phyloP scores from a whole-genome alignment of 805 yeast genomes.

The Wickerhamomyces alni region DNA sequence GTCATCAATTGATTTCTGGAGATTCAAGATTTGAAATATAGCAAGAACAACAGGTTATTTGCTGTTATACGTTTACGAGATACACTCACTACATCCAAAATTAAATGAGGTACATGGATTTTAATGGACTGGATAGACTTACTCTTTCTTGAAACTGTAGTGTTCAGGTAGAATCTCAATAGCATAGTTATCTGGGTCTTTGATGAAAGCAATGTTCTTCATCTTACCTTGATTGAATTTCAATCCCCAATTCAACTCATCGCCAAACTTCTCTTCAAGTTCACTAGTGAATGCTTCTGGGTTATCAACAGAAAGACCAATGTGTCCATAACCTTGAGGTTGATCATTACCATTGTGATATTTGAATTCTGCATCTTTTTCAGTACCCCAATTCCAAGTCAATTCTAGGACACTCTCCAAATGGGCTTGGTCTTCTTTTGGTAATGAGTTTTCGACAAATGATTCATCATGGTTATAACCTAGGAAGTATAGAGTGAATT shows the following conservation, averaged over 20 bases:
- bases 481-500: constrained; percentile 81
- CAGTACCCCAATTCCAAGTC: constrained; percentile 96
- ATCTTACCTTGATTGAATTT: constrained; percentile 50
- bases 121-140: no score
- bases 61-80: no score
- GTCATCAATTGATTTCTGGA: no score
- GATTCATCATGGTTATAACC: constrained; percentile 54
- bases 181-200: constrained; percentile 89
- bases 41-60: no score
- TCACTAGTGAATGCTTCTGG: constrained; percentile 51
- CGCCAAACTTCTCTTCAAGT: constrained; percentile 39
- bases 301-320: constrained; percentile 64
- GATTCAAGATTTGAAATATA: no score
- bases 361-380: constrained; percentile 60
- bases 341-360: constrained; percentile 82
- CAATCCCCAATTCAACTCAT: constrained; percentile 51
- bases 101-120: not conserved
- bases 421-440: constrained; percentile 27
- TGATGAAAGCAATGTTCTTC: constrained; percentile 62
- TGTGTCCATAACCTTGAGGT: constrained; percentile 83
- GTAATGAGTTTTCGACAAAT: constrained; percentile 36
- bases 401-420: constrained; percentile 77
- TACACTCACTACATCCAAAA: no score
- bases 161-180: constrained; percentile 57
- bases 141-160: no score